These are phyloP conservation scores for Pelargonium exstipulatum DNA, from an alignment of 441 rosid species.

Conservation along the genomic window DNA sequence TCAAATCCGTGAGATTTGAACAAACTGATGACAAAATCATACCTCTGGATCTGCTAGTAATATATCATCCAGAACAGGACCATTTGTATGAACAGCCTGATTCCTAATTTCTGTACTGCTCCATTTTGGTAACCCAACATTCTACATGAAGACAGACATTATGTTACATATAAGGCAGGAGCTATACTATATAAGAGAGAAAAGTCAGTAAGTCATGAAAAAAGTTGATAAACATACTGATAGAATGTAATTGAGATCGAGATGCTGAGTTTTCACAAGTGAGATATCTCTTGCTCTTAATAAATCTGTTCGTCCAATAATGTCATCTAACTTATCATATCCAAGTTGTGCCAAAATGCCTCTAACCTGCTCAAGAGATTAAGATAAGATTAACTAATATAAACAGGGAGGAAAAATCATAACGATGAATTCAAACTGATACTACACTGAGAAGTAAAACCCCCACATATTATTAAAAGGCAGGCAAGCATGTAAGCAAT, in stretches of 20 bases:
- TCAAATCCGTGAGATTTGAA: no score
- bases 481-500: slow-evolving; percentile 17
- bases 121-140: slow-evolving; percentile 76
- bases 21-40: slow-evolving; percentile 19
- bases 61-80: slow-evolving; percentile 74
- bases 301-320: slow-evolving; percentile 78
- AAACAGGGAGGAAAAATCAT: slow-evolving; percentile 11
- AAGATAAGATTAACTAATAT: slow-evolving; percentile 9
- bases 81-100: slow-evolving; percentile 84
- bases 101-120: slow-evolving; percentile 85
- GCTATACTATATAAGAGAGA: neutral
- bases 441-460: slow-evolving; percentile 10
- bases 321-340: slow-evolving; percentile 78
- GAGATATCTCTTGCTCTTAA: slow-evolving; percentile 82
- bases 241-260: slow-evolving; percentile 71
- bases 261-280: slow-evolving; percentile 93
- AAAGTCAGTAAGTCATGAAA: neutral
- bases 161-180: slow-evolving; percentile 12
- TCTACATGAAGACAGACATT: slow-evolving; percentile 36
- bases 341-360: slow-evolving; percentile 91
- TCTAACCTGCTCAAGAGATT: slow-evolving; percentile 54
- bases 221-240: slow-evolving; percentile 46
- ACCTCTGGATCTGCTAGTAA: slow-evolving; percentile 89
- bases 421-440: neutral
- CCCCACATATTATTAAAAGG: slow-evolving; percentile 5